Conservation (phyloP, 2,329 filamentous ascomycete genomes). For the Colletotrichum sublineola region DNA sequence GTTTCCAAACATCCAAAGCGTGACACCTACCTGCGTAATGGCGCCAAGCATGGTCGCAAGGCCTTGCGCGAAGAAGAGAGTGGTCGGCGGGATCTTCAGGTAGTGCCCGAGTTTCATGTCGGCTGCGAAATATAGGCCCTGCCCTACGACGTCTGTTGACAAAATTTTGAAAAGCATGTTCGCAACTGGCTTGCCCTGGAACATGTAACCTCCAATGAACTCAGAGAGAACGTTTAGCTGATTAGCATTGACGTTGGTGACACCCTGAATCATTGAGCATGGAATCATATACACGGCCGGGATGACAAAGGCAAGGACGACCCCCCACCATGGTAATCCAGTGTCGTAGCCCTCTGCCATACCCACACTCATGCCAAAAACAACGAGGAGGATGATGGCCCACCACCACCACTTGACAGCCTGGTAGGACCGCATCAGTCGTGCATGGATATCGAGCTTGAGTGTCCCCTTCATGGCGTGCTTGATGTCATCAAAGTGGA, state of each 20-base stretch:
- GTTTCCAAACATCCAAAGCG: constrained; percentile 53
- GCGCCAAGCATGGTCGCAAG: constrained; percentile 62
- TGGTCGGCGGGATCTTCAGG: constrained; percentile 69
- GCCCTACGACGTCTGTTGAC: constrained; percentile 48
- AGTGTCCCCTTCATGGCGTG: constrained; percentile 46
- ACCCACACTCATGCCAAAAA: constrained; percentile 52
- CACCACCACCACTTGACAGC: constrained; percentile 74
- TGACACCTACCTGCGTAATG: constrained; percentile 53
- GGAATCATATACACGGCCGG: constrained; percentile 60
- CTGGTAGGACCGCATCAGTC: constrained; percentile 68
- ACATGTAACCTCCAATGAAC: constrained; percentile 64
- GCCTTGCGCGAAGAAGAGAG: constrained; percentile 72
- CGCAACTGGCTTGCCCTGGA: constrained; percentile 50
- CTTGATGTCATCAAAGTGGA: constrained; percentile 55
- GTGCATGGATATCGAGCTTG: constrained; percentile 57
- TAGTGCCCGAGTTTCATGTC: constrained; percentile 61
- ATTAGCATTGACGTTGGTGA: constrained; percentile 62
- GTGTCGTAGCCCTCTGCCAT: constrained; percentile 63
- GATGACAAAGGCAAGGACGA: constrained; percentile 58
- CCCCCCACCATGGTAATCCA: constrained; percentile 70
- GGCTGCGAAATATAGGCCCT: constrained; percentile 60
- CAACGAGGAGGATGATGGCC: constrained; percentile 59
- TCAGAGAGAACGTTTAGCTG: constrained; percentile 44
- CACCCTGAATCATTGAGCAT: constrained; percentile 63
- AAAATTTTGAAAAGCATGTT: constrained; percentile 49